Percentiles rank a stretch among this genome's conserved stretches.
Evolutionary conservation across 2,329 filamentous ascomycete species (phyloP).

Genomic region (Alternaria incomplexa): DNA sequence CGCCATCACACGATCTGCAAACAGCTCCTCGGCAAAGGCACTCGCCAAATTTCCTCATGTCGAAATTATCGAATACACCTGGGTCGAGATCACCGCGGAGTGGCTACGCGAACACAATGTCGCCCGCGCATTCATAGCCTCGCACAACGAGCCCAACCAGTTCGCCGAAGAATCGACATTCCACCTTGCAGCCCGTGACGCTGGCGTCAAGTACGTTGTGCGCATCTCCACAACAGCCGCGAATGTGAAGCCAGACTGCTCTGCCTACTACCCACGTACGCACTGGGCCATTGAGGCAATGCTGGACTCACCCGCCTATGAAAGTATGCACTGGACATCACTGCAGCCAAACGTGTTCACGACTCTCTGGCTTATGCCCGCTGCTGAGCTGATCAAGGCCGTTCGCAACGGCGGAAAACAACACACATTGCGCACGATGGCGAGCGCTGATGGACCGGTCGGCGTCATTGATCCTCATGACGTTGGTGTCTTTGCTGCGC

Average conservation of each 20-base stretch:
- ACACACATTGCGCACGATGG: constrained; percentile 5
- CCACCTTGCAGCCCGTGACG: constrained; percentile 10
- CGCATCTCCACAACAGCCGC: constrained; percentile 21
- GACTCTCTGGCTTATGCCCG: background rate
- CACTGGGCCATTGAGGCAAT: constrained; percentile 26
- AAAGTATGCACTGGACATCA: constrained; percentile 10
- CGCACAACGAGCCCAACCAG: constrained; percentile 24
- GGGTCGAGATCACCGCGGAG: constrained; percentile 17
- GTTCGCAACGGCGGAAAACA: constrained; percentile 10
- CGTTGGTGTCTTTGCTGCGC: constrained; percentile 19
- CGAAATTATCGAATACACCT: constrained; percentile 15
- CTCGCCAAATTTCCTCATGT: constrained; percentile 19
- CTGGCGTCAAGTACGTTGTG: constrained; percentile 26
- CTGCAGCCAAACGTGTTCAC: constrained; percentile 23
- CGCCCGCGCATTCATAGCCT: constrained; percentile 19
- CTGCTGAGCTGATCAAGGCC: constrained; percentile 12
- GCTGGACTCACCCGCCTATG: background rate
- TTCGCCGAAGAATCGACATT: constrained; percentile 28
- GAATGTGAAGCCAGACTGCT: constrained; percentile 12
- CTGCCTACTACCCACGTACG: constrained; percentile 21
- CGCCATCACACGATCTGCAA: constrained; percentile 18
- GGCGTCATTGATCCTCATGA: constrained; percentile 23
- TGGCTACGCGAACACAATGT: constrained; percentile 19
- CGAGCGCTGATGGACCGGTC: background rate
- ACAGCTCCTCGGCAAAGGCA: constrained; percentile 7